phyloP scores from a whole-genome alignment of 140 eudicot genomes.

The Anethum foeniculum region DNA sequence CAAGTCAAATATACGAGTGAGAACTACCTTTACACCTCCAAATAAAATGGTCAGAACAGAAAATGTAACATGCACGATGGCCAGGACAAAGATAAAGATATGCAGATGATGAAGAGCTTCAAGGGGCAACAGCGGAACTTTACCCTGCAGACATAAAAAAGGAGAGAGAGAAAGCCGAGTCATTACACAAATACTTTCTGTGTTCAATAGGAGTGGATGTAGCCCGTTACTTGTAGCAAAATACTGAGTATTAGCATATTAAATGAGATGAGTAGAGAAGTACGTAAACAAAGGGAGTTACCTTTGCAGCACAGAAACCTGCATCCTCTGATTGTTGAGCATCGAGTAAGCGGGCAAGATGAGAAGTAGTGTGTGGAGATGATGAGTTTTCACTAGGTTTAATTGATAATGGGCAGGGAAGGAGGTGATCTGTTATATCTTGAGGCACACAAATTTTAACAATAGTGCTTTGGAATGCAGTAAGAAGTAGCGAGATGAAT shows the following conservation, averaged over 20 bases:
- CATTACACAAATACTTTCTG: not conserved
- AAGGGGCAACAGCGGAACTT: conserved; percentile 67
- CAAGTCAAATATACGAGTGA: not conserved
- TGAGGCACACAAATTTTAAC: conserved; percentile 48
- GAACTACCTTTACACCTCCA: conserved; percentile 58
- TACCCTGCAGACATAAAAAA: conserved; percentile 32
- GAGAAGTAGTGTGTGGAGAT: conserved; percentile 15
- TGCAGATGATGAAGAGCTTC: conserved; percentile 90
- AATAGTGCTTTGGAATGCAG: conserved; percentile 63
- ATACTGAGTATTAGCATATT: not conserved
- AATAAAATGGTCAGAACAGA: conserved; percentile 69
- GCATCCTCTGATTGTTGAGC: conserved; percentile 16
- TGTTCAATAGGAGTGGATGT: not conserved
- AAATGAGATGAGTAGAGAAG: not conserved
- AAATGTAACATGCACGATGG: conserved; percentile 74
- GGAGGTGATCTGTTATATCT: conserved; percentile 34
- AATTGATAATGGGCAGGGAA: conserved; percentile 50
- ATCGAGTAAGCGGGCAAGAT: conserved; percentile 38
- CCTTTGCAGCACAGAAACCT: conserved; percentile 61
- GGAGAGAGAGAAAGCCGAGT: not conserved
- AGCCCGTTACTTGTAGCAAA: not conserved
- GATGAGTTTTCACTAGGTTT: conserved; percentile 1
- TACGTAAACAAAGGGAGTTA: conserved; percentile 7
- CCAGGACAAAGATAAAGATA: conserved; percentile 84
- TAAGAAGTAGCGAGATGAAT: conserved; percentile 75